Conservation (phyloP, 371 early-diverging fungal genomes). For the Dichotomocladium elegans region DNA sequence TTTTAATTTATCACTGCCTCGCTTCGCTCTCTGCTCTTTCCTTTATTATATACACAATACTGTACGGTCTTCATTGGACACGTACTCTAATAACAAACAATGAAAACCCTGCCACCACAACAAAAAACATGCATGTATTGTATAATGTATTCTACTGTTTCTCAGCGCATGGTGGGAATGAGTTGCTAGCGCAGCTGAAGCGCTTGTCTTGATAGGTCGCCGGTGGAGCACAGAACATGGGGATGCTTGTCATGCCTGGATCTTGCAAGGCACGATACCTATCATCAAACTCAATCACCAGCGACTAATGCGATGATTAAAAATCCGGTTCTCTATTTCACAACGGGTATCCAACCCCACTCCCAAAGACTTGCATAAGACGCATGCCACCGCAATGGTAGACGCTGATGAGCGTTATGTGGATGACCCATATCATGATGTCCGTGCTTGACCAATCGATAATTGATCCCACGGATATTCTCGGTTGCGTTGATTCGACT, state of each 20-base stretch:
- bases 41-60: too few relatives aligned
- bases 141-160: too few relatives aligned
- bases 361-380: constrained; percentile 1
- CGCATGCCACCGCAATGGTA: neutral
- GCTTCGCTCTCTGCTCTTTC: too few relatives aligned
- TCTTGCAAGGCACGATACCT: constrained; percentile 22
- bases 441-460: constrained; percentile 27
- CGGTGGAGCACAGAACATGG: neutral
- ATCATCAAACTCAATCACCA: constrained; percentile 35
- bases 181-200: too few relatives aligned
- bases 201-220: too few relatives aligned
- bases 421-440: neutral
- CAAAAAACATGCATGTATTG: too few relatives aligned
- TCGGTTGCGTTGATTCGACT: constrained; percentile 43
- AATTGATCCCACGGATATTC: constrained; percentile 44
- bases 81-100: too few relatives aligned
- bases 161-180: too few relatives aligned
- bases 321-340: constrained; percentile 4
- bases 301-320: constrained; percentile 15
- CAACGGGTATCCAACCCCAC: neutral
- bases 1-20: too few relatives aligned
- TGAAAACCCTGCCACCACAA: too few relatives aligned
- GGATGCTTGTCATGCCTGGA: neutral
- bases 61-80: too few relatives aligned
- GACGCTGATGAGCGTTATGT: neutral